phyloP scores from a whole-genome alignment of 2,329 filamentous ascomycete genomes.

The Neopestalotiopsis sp. region DNA sequence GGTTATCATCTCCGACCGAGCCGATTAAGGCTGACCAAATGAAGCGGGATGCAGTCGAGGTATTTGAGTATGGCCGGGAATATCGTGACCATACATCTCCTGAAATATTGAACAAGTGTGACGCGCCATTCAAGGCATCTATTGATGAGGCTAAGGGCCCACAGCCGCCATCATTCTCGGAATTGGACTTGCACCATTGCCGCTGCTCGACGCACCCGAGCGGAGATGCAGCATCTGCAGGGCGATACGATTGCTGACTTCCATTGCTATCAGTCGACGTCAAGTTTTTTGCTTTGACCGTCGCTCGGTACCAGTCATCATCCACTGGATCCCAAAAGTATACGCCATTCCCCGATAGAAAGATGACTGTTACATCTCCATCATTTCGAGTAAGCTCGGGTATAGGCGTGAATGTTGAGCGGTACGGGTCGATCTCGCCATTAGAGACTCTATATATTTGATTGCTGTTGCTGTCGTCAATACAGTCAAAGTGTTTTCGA shows the following conservation, averaged over 20 bases:
- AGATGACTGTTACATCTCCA: neutral
- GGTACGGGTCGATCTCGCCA: too few relatives aligned
- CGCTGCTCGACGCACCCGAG: neutral
- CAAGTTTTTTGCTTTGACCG: neutral
- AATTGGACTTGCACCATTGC: neutral
- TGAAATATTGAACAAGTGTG: neutral
- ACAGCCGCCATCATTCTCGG: neutral
- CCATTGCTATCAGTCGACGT: neutral
- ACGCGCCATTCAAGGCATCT: neutral
- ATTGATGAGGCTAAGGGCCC: neutral
- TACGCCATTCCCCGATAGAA: neutral
- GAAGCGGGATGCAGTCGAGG: neutral
- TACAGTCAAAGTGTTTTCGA: too few relatives aligned
- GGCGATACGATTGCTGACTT: neutral
- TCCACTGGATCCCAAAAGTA: neutral
- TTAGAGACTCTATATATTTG: too few relatives aligned
- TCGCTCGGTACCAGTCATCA: conserved; percentile 5
- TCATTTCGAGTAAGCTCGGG: neutral
- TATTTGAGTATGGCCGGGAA: neutral
- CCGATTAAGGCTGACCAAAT: neutral
- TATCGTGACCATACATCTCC: neutral
- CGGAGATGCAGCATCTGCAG: neutral
- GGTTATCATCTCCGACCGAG: too few relatives aligned
- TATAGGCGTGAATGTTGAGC: too few relatives aligned
- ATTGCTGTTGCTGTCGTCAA: too few relatives aligned